Evolutionary conservation across 176 grass and related monocot species (phyloP), one percentile per base, ranked within the genome.

Genomic region (Leersia perrieri): DNA sequence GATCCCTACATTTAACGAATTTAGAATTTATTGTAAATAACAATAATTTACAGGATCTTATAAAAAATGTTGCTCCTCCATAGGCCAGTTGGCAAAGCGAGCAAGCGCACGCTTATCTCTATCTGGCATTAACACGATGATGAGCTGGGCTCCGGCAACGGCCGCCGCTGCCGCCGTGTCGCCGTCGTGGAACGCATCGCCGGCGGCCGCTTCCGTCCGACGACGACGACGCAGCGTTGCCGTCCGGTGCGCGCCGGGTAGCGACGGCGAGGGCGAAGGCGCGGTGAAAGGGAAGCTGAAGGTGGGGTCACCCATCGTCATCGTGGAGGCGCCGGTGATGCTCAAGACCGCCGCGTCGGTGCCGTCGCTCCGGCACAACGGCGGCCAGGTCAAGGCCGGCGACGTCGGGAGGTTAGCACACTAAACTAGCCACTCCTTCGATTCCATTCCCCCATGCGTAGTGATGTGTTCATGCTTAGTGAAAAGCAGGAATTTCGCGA

Each of bases 301-400:
- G 55, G 30, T 93, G 0, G 95, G 92, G 34, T 95, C 92, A 13
- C 90, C 90, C 4, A 82, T 98, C 63, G 67, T 98, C 60, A 69
- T 98, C 32, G 45, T 84, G 1, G 78, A 87, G 92, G 83, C 78
- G 5, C 88, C 92, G 1, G 71, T 73, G 25, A 89, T 74, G 74
- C 83, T 98, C 7, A 98, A 98, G 90, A 98, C 92, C 8, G 92
- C 92, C 5, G 84, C 87, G 82, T 79, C 88, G 3, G 92, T 95
- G 88, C 88, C 92, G n/a, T 93, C 90, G 39, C 87, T 98, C 42
- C 71, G 86, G 42, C 38, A 80, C 70, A 95, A 98, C 81, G 36
- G 26, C 25, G 86, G 92, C 15, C 86, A 88, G 25, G 90, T 95
- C 71, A 95, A 94, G 86, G 39, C 88, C 11, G 92, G 95, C 15